These are phyloP conservation scores for Heritiera fomes DNA, from an alignment of 345 rosid species.

Conservation along the genomic window DNA sequence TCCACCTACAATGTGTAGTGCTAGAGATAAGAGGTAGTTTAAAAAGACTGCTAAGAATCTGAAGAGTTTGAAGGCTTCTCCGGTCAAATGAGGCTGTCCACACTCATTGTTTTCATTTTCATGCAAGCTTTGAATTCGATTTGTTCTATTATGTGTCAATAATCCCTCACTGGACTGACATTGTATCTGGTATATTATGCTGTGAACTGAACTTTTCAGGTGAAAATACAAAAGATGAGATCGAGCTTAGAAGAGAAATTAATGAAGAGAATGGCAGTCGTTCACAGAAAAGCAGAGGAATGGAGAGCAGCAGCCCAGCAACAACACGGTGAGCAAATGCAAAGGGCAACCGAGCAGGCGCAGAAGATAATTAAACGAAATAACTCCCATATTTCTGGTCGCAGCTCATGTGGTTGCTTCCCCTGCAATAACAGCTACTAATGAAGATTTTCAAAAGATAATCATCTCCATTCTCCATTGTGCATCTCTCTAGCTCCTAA, in stretches of 20 bases:
- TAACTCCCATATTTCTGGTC: constrained; percentile 36
- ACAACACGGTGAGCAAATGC: constrained; percentile 66
- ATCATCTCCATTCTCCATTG: not conserved
- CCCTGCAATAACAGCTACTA: constrained; percentile 48
- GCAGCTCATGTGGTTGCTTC: constrained; percentile 70
- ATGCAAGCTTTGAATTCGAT: not conserved
- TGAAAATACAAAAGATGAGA: constrained; percentile 91
- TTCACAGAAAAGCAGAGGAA: constrained; percentile 76
- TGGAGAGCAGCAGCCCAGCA: constrained; percentile 68
- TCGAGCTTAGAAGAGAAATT: constrained; percentile 79
- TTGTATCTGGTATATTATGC: not conserved
- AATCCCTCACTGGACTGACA: not conserved
- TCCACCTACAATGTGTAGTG: not conserved
- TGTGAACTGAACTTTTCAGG: constrained; percentile 39
- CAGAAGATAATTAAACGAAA: constrained; percentile 44
- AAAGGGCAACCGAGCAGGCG: constrained; percentile 46
- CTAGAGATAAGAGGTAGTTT: not conserved
- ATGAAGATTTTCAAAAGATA: constrained; percentile 6
- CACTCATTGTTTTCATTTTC: too few species aligned
- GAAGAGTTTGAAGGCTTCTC: not conserved
- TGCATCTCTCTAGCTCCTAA: constrained; percentile 5
- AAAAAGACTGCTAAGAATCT: not conserved
- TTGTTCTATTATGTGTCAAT: not conserved
- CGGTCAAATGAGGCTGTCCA: not conserved
- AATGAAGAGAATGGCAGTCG: constrained; percentile 81